These are phyloP conservation scores for Torulaspora gathmanii DNA, from an alignment of 805 yeast species.

Conservation along the genomic window DNA sequence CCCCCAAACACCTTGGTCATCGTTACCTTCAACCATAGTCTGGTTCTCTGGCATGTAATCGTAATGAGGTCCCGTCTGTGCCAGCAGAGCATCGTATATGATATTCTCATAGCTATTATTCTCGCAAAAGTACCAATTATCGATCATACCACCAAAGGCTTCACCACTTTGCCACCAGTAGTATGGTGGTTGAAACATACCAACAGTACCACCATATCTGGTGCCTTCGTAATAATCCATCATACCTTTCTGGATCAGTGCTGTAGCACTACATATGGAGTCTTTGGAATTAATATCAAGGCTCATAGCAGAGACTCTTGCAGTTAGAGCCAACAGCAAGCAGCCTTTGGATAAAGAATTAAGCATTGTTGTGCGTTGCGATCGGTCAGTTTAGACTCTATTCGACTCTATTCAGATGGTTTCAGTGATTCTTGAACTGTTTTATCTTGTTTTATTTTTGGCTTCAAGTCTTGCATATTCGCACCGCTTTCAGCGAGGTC, in stretches of 20 bases:
- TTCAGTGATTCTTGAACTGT: neutral
- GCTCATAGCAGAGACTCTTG: conserved; percentile 29
- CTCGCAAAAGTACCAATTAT: conserved; percentile 65
- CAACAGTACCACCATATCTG: conserved; percentile 61
- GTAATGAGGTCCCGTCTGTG: conserved; percentile 42
- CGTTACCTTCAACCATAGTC: conserved; percentile 65
- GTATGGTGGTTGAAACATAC: conserved; percentile 65
- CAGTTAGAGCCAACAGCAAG: neutral
- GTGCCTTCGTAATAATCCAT: conserved; percentile 63
- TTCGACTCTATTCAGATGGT: neutral
- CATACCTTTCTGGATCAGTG: conserved; percentile 55
- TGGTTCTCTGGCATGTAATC: conserved; percentile 61
- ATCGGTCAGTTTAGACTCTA: neutral
- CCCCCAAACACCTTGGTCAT: conserved; percentile 71
- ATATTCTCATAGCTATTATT: conserved; percentile 57
- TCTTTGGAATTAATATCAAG: conserved; percentile 39
- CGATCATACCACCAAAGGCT: conserved; percentile 62
- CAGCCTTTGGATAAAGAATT: conserved; percentile 1
- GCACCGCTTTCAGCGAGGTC: neutral
- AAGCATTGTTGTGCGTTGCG: neutral
- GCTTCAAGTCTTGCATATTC: neutral
- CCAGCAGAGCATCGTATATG: conserved; percentile 49
- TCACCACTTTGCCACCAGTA: conserved; percentile 94
- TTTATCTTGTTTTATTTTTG: conserved; percentile 5
- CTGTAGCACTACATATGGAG: conserved; percentile 54